Evolutionary conservation across 2,329 filamentous ascomycete species (phyloP).

Genomic region (Trichoderma pleuroti): DNA sequence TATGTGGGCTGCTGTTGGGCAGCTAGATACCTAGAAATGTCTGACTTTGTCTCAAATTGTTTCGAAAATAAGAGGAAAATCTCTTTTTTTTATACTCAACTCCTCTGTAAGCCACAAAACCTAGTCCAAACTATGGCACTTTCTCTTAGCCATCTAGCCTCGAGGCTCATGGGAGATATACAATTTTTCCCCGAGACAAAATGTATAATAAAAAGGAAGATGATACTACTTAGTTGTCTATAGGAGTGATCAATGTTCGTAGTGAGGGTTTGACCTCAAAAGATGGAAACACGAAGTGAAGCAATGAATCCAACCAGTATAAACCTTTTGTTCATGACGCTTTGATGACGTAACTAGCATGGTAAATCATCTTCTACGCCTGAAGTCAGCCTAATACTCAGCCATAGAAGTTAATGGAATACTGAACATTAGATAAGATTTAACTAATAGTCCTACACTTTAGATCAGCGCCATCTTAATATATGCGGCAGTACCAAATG

Average conservation of each 20-base stretch:
- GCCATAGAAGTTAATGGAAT: not conserved
- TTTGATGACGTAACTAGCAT: not conserved
- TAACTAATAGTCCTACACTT: too few species aligned
- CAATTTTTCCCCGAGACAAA: not conserved
- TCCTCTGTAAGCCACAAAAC: not conserved
- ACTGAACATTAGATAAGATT: too few species aligned
- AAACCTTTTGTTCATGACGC: not conserved
- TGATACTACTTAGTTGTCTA: not conserved
- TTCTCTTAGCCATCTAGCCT: not conserved
- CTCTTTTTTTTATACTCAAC: not conserved
- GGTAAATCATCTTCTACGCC: not conserved
- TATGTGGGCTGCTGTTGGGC: not conserved
- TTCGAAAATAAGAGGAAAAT: not conserved
- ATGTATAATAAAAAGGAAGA: not conserved
- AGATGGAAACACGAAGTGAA: not conserved
- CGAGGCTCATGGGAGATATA: not conserved
- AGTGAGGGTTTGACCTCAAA: not conserved
- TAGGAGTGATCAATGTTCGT: not conserved
- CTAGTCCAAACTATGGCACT: not conserved
- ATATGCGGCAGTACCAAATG: too few species aligned
- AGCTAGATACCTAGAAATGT: not conserved
- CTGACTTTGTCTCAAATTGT: not conserved
- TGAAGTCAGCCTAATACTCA: not conserved
- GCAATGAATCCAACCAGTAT: not conserved
- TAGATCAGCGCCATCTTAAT: too few species aligned